A percentile compares a stretch with the other conserved stretches of the same genome.
These are phyloP conservation scores for Acanthamoeba culbertsoni DNA, from an alignment of 208 protist species.

Conservation along the genomic window DNA sequence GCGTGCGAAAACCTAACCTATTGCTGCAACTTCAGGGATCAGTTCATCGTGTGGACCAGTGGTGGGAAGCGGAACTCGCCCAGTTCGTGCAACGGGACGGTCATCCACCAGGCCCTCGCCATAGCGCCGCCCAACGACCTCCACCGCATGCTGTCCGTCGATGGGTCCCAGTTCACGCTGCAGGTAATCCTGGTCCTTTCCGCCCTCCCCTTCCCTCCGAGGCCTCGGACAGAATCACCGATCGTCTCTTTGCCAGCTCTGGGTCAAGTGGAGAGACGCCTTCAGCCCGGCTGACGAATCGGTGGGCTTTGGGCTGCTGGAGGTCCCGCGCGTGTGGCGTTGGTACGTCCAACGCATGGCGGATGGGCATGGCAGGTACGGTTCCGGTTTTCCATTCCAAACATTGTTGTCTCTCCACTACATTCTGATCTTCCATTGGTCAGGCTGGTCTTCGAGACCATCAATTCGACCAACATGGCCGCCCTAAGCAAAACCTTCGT, in stretches of 20 bases:
- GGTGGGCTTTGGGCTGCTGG: not conserved
- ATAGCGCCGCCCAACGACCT: not conserved
- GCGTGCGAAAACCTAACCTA: not conserved
- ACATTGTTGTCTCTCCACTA: not conserved
- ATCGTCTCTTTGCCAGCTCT: not conserved
- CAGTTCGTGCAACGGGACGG: slow-evolving; percentile 16
- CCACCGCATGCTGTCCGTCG: not conserved
- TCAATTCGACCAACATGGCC: slow-evolving; percentile 32
- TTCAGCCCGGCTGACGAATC: not conserved
- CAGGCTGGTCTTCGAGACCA: slow-evolving; percentile 37
- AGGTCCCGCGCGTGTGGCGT: not conserved
- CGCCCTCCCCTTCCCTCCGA: not conserved
- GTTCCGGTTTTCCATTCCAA: not conserved
- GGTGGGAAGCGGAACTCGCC: not conserved
- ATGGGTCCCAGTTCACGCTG: not conserved
- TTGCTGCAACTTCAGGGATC: not conserved
- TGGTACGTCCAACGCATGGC: not conserved
- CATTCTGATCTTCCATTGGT: not conserved
- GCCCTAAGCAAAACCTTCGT: not conserved
- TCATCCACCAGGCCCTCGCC: not conserved
- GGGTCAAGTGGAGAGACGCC: not conserved
- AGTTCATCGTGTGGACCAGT: slow-evolving; percentile 1
- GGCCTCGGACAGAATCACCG: too few species aligned
- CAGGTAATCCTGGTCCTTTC: not conserved
- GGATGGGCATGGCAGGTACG: not conserved